Conservation (phyloP, 148 eudicot species). For the Dianthus caryophyllus region DNA sequence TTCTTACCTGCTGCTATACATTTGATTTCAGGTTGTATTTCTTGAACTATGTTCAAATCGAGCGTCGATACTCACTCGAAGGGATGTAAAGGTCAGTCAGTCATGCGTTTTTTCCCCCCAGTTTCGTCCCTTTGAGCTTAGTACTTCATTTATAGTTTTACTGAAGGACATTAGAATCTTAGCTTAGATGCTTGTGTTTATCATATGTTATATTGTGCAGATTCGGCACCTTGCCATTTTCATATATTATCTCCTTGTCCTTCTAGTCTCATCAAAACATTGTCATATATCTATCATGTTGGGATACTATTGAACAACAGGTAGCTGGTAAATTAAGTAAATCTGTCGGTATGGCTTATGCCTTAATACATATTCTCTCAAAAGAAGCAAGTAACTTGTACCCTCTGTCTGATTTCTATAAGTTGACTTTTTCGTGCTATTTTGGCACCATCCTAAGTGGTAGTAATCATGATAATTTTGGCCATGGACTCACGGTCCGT, state of each 20-base stretch:
- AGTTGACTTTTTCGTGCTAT: neutral
- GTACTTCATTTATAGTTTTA: neutral
- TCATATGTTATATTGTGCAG: neutral
- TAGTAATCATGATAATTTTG: neutral
- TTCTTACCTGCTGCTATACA: slow-evolving; percentile 9
- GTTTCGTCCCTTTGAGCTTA: slow-evolving; percentile 2
- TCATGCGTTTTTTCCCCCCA: neutral
- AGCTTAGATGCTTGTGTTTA: neutral
- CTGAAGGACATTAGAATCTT: neutral
- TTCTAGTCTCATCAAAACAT: neutral
- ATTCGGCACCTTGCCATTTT: neutral
- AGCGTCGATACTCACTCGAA: slow-evolving; percentile 66
- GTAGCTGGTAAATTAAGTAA: neutral
- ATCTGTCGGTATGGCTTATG: neutral
- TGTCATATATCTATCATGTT: neutral
- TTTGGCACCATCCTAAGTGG: neutral
- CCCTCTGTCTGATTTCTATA: no score
- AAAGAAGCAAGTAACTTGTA: no score
- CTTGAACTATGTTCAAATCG: slow-evolving; percentile 91
- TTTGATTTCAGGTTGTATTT: slow-evolving; percentile 65
- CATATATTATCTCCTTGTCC: neutral
- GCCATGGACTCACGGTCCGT: neutral
- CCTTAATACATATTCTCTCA: neutral
- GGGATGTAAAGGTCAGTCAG: slow-evolving; percentile 54
- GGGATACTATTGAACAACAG: neutral